Evolutionary conservation across 2,329 filamentous ascomycete species (phyloP).

Genomic region (Xylariaceae sp.): DNA sequence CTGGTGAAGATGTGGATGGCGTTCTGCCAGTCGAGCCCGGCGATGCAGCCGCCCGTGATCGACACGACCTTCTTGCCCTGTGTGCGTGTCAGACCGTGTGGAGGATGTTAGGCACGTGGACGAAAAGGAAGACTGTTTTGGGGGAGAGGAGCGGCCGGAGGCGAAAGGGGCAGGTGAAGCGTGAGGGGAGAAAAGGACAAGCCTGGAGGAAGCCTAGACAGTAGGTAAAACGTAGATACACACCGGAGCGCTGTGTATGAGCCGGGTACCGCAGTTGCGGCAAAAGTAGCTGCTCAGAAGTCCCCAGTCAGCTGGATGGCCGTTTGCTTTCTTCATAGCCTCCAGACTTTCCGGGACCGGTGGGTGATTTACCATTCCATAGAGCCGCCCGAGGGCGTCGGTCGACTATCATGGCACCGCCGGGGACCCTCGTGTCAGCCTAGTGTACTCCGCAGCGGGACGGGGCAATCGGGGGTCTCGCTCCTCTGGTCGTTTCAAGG

Average conservation of each 20-base stretch:
- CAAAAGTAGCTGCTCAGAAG: constrained; percentile 53
- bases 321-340: constrained; percentile 1
- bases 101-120: no score
- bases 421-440: no score
- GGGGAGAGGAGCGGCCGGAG: no score
- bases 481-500: no score
- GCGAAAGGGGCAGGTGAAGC: no score
- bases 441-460: no score
- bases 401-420: constrained; percentile 48
- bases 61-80: constrained; percentile 53
- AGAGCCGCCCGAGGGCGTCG: constrained; percentile 47
- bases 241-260: constrained; percentile 55
- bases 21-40: constrained; percentile 51
- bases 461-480: no score
- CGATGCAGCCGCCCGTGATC: constrained; percentile 61
- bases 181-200: no score
- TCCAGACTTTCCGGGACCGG: not conserved
- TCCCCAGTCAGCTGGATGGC: not conserved
- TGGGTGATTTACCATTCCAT: constrained; percentile 43
- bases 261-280: constrained; percentile 55
- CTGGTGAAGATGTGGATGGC: constrained; percentile 64
- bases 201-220: no score
- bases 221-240: constrained; percentile 20
- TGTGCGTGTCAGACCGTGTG: not conserved
- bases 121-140: no score